These are phyloP conservation scores for Sideroxylon spinosum DNA, from an alignment of 179 eudicot species.

Conservation along the genomic window DNA sequence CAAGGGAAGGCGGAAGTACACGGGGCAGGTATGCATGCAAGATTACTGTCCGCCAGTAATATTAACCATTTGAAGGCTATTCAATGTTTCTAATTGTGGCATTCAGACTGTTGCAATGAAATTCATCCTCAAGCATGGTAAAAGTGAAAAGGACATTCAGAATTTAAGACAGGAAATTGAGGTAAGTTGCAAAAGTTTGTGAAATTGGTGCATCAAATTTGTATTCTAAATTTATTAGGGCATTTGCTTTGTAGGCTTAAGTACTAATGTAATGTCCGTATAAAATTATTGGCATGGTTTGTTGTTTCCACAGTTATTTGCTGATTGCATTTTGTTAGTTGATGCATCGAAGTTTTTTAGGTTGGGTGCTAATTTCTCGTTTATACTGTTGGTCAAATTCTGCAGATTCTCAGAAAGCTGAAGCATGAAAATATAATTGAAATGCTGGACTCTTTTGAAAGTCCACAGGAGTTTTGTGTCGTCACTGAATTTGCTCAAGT, in stretches of 20 bases:
- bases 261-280: neutral
- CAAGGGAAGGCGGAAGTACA: constrained; percentile 79
- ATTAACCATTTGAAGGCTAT: neutral
- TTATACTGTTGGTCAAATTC: neutral
- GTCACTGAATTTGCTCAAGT: constrained; percentile 99
- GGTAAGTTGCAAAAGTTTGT: constrained; percentile 37
- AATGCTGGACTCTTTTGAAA: constrained; percentile 97
- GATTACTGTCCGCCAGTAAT: neutral
- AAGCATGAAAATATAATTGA: constrained; percentile 94
- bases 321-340: no score
- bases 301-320: neutral
- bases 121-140: constrained; percentile 89
- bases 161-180: constrained; percentile 94
- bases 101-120: constrained; percentile 95
- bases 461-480: constrained; percentile 88
- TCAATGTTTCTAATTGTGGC: neutral
- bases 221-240: neutral
- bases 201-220: neutral
- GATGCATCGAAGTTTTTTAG: neutral
- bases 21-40: constrained; percentile 56
- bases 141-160: constrained; percentile 89
- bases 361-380: neutral
- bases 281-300: neutral
- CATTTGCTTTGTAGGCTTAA: neutral
- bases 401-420: constrained; percentile 87